Evolutionary conservation across 2,329 filamentous ascomycete genomes (phyloP), one percentile per base, ranked within the genome.

Genomic region (Zalaria sp.): DNA sequence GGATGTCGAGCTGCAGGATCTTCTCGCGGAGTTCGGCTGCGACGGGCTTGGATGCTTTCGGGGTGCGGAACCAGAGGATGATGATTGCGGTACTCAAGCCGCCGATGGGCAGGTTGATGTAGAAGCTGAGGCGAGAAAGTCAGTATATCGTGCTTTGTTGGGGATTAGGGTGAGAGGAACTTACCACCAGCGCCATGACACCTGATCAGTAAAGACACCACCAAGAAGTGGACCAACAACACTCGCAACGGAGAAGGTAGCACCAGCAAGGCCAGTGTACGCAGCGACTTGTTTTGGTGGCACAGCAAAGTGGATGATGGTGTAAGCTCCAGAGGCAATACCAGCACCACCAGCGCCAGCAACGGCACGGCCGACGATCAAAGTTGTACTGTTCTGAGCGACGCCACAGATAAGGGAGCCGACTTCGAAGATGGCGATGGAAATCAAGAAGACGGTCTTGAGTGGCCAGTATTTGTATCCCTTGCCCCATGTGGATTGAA

Each of bases 301-400:
- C 3, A 49, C 44, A 18, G 42, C 42, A 11, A 37, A 27, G 2
- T 45, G 44, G 5, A 54, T 47, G 9, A 54, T 43, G n/a, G 51
- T 49, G 9, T 61, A 53, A 3, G 57, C 58, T 5, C 66, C 66
- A 1, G 56, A 58, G 39, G 69, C 54, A 27, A 75, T 56, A 0
- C 72, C 72, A 5, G 70, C 71, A n/a, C 65, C 68, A 2, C 69
- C 71, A 9, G 69, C 55, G 5, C 73, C 73, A 45, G 74, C 68
- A 6, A 76, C 49, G 0, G 67, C 63, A 11, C 72, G 58, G 3
- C 71, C 72, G 2, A 62, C 58, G 35, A 77, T 70, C 34, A 77
- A 55, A 59, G 68, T 69, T 2, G 56, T 46, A 48, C 72, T 72
- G 43, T 57, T 62, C 3, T 57, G 51, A 3, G 69, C 65, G 3